Percentiles rank a stretch among this genome's conserved stretches.
Conservation (phyloP, 495 filamentous ascomycete species). For the Terfezia claveryi region DNA sequence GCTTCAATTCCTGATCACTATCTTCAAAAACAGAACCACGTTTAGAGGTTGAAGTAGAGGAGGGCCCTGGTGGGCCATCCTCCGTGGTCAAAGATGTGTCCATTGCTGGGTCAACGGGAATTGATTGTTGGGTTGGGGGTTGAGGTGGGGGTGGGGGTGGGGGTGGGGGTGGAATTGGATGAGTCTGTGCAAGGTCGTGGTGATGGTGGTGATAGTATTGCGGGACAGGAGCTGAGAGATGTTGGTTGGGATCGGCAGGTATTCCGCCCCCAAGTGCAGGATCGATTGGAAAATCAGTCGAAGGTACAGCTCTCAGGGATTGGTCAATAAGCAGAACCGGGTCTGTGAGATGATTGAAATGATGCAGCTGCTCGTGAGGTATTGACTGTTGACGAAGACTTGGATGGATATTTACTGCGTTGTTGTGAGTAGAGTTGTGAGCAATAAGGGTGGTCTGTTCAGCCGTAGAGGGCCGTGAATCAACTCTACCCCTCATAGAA, state of each 20-base stretch:
- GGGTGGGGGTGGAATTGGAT: constrained; percentile 27
- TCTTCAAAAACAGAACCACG: constrained; percentile 15
- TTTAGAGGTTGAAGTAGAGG: constrained; percentile 10
- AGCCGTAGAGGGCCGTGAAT: too few species aligned
- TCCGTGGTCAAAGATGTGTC: constrained; percentile 43
- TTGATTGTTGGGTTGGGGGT: constrained; percentile 23
- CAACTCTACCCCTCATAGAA: too few species aligned
- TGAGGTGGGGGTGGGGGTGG: constrained; percentile 21
- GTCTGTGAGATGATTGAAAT: constrained; percentile 1
- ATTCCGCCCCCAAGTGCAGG: constrained; percentile 14
- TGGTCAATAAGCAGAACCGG: background rate
- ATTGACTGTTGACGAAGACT: background rate
- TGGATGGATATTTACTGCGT: background rate
- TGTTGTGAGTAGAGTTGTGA: background rate
- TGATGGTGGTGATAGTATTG: constrained; percentile 19
- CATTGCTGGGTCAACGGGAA: constrained; percentile 20
- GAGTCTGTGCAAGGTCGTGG: constrained; percentile 3
- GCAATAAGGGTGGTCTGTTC: background rate
- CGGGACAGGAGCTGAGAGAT: constrained; percentile 2
- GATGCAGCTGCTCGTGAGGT: background rate
- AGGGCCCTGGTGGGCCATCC: constrained; percentile 13
- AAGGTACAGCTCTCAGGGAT: background rate
- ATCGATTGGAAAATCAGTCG: constrained; percentile 17
- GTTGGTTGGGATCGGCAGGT: background rate
- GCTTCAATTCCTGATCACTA: constrained; percentile 64